Evolutionary conservation across 352 stramenopile genomes (phyloP).

Genomic region (Globisporangium alternatum): DNA sequence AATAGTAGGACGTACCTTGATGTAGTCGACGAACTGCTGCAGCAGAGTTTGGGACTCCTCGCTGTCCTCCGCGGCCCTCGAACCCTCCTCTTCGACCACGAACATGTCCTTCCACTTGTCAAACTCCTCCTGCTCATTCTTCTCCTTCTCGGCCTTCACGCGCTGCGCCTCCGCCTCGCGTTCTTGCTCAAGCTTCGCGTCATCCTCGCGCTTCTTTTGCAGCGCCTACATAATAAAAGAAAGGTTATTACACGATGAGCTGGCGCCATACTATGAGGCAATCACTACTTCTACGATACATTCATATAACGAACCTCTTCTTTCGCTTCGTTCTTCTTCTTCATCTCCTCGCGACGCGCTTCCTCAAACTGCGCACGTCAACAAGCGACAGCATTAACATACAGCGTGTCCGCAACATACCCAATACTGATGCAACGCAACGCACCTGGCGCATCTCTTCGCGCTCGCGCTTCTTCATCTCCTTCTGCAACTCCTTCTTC

Average conservation of each 20-base stretch:
- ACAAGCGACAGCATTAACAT: not conserved
- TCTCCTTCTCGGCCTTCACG: conserved; percentile 45
- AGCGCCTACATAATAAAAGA: conserved; percentile 16
- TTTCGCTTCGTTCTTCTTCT: conserved; percentile 51
- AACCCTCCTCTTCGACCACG: conserved; percentile 60
- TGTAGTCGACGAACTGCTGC: conserved; percentile 72
- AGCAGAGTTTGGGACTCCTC: conserved; percentile 62
- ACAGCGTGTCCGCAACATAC: not conserved
- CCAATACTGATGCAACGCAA: not conserved
- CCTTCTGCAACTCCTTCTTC: conserved; percentile 78
- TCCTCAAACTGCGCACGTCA: conserved; percentile 55
- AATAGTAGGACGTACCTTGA: conserved; percentile 32
- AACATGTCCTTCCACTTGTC: conserved; percentile 80
- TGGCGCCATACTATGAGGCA: not conserved
- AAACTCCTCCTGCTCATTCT: conserved; percentile 72
- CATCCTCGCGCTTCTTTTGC: conserved; percentile 60
- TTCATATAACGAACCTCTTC: conserved; percentile 31
- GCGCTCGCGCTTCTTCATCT: conserved; percentile 69
- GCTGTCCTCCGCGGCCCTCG: conserved; percentile 46
- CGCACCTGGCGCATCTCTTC: conserved; percentile 67
- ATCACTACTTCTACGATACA: not conserved
- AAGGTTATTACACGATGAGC: not conserved
- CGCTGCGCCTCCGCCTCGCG: conserved; percentile 46
- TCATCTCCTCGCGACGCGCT: conserved; percentile 54
- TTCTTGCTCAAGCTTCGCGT: conserved; percentile 41